A percentile compares a stretch with the other conserved stretches of the same genome.
Evolutionary conservation across 495 filamentous ascomycete genomes (phyloP).

Genomic region (Eremomyces bilateralis): DNA sequence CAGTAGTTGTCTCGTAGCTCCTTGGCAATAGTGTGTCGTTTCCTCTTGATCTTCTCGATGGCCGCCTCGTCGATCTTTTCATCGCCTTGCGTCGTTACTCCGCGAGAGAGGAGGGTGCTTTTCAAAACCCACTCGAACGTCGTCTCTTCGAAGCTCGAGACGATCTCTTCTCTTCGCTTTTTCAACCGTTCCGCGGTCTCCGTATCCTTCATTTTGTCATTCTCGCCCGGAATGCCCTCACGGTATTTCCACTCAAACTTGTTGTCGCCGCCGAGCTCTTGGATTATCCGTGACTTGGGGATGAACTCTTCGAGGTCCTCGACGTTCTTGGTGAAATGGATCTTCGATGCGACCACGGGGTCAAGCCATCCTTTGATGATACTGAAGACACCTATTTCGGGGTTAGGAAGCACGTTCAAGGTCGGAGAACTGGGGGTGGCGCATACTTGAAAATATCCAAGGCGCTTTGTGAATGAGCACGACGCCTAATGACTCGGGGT

Average conservation of each 20-base stretch:
- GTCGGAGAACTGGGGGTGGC: slow-evolving; percentile 20
- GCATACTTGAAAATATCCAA: slow-evolving; percentile 82
- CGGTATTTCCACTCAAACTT: slow-evolving; percentile 62
- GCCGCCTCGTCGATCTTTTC: slow-evolving; percentile 9
- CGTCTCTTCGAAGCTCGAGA: slow-evolving; percentile 44
- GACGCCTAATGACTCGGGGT: slow-evolving; percentile 74
- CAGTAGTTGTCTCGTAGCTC: slow-evolving; percentile 60
- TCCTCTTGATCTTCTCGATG: slow-evolving; percentile 23
- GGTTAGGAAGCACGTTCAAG: slow-evolving; percentile 22
- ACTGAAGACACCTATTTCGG: slow-evolving; percentile 28
- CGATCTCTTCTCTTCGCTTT: slow-evolving; percentile 33
- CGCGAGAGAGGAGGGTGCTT: no score
- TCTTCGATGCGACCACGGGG: slow-evolving; percentile 83
- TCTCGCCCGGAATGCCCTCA: slow-evolving; percentile 54
- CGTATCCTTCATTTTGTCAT: slow-evolving; percentile 42
- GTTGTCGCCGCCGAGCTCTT: slow-evolving; percentile 65
- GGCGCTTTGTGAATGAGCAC: slow-evolving; percentile 95
- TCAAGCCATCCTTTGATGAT: slow-evolving; percentile 94
- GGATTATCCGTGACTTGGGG: slow-evolving; percentile 42
- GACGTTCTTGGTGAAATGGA: slow-evolving; percentile 76
- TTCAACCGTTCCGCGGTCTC: slow-evolving; percentile 37
- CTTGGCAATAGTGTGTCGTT: slow-evolving; percentile 31
- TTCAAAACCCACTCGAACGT: slow-evolving; percentile 42
- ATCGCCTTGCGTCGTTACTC: no score
- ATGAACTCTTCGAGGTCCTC: slow-evolving; percentile 66